Conservation (phyloP, 2,329 filamentous ascomycete species). For the Neoarthrinium moseri region DNA sequence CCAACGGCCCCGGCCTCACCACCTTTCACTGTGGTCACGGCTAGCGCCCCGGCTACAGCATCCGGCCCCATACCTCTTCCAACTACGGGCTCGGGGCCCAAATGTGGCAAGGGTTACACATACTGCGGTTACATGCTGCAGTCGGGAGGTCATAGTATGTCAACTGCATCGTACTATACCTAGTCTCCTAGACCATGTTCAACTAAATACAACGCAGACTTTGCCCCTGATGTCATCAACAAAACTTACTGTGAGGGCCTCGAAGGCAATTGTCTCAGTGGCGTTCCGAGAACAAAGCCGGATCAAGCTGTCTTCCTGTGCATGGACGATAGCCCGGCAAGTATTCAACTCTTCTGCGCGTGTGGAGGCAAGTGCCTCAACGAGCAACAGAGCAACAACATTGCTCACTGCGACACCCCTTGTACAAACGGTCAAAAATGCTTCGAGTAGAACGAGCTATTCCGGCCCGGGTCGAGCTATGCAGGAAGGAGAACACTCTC, state of each 20-base stretch:
- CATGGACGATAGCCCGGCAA: conserved; percentile 27
- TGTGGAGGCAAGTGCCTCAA: conserved; percentile 27
- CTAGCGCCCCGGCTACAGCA: neutral
- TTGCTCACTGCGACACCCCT: conserved; percentile 28
- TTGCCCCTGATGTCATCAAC: conserved; percentile 21
- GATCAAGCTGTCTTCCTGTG: conserved; percentile 29
- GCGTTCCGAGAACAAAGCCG: conserved; percentile 23
- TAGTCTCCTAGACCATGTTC: neutral
- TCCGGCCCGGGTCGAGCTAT: too few relatives aligned
- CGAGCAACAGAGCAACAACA: conserved; percentile 26
- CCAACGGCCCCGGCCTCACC: conserved; percentile 5
- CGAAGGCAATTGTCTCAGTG: conserved; percentile 21
- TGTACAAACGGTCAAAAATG: conserved; percentile 21
- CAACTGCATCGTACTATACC: neutral
- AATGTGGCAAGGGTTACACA: conserved; percentile 31
- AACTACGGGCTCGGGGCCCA: conserved; percentile 15
- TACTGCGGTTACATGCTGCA: conserved; percentile 31
- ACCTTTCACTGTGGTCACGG: neutral
- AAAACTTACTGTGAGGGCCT: conserved; percentile 28
- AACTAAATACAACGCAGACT: too few relatives aligned
- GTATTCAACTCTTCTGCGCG: conserved; percentile 26
- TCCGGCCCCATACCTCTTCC: conserved; percentile 6
- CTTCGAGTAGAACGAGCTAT: too few relatives aligned
- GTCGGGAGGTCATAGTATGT: conserved; percentile 25
- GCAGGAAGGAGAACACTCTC: too few relatives aligned